phyloP scores from a whole-genome alignment of 1,284 basidiomycete species.

The Ganoderma resinaceum region DNA sequence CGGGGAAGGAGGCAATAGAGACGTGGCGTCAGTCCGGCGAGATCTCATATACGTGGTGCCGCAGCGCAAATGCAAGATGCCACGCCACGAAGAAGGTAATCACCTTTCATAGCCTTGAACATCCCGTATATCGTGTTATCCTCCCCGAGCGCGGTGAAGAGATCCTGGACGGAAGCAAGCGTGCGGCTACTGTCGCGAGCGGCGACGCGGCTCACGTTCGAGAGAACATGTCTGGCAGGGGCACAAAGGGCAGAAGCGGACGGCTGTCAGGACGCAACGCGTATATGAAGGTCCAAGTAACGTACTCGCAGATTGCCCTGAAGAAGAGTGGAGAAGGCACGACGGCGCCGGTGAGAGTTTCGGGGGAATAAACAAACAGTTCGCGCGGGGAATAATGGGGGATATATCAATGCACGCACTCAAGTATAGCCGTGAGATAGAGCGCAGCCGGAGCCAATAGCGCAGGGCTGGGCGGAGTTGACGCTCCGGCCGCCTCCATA shows the following conservation, averaged over 20 bases:
- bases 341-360: constrained; percentile 18
- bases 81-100: constrained; percentile 27
- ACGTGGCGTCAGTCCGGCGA: not conserved
- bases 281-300: constrained; percentile 31
- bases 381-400: constrained; percentile 21
- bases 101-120: constrained; percentile 89
- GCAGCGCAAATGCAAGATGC: not conserved
- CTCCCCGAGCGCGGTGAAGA: constrained; percentile 88
- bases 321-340: constrained; percentile 45
- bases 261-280: not conserved
- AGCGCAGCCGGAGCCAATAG: constrained; percentile 85
- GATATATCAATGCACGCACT: constrained; percentile 63
- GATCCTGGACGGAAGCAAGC: constrained; percentile 77
- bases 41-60: not conserved
- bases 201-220: constrained; percentile 83
- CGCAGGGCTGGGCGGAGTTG: constrained; percentile 56
- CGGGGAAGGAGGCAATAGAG: not conserved
- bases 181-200: constrained; percentile 85
- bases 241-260: not conserved
- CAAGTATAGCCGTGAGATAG: constrained; percentile 91
- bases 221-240: constrained; percentile 74
- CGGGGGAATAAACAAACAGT: constrained; percentile 12
- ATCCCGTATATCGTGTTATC: constrained; percentile 84
- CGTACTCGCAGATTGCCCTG: constrained; percentile 87
- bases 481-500: constrained; percentile 52